Percentiles rank a stretch among this genome's conserved stretches.
Evolutionary conservation across 805 yeast genomes (phyloP).

Genomic region (Wickerhamomyces queroliae): DNA sequence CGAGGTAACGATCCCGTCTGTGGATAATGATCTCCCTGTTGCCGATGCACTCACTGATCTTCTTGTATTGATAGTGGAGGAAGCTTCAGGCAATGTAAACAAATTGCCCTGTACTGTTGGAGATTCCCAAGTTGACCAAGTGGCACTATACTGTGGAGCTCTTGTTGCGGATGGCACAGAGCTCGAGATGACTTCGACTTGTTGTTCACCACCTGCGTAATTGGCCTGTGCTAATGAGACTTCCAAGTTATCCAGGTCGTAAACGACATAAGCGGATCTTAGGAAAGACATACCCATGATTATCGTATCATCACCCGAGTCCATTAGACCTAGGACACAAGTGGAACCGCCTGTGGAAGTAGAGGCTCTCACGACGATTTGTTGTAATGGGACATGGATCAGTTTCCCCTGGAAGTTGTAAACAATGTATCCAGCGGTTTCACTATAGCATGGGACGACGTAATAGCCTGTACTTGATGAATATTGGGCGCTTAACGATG

Average conservation of each 20-base stretch:
- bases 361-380: slow-evolving; percentile 24
- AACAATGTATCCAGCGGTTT: slow-evolving; percentile 25
- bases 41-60: too few species aligned
- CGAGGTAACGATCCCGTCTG: too few species aligned
- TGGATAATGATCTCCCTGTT: too few species aligned
- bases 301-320: slow-evolving; percentile 28
- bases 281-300: slow-evolving; percentile 51
- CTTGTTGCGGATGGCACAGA: slow-evolving; percentile 46
- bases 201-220: slow-evolving; percentile 24
- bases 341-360: slow-evolving; percentile 18
- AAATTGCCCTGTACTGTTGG: too few species aligned
- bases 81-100: too few species aligned
- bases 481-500: slow-evolving; percentile 37
- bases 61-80: too few species aligned
- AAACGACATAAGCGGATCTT: slow-evolving; percentile 47
- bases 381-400: slow-evolving; percentile 44
- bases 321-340: slow-evolving; percentile 41
- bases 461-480: slow-evolving; percentile 38
- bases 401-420: slow-evolving; percentile 54
- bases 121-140: slow-evolving; percentile 29
- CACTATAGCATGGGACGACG: slow-evolving; percentile 35
- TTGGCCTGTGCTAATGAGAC: slow-evolving; percentile 43
- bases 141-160: slow-evolving; percentile 41
- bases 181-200: slow-evolving; percentile 39
- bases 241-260: slow-evolving; percentile 41